Percentiles rank a stretch among this genome's conserved stretches.
Conservation (phyloP, 768 basidiomycete species). For the Leccinum incarnatum region DNA sequence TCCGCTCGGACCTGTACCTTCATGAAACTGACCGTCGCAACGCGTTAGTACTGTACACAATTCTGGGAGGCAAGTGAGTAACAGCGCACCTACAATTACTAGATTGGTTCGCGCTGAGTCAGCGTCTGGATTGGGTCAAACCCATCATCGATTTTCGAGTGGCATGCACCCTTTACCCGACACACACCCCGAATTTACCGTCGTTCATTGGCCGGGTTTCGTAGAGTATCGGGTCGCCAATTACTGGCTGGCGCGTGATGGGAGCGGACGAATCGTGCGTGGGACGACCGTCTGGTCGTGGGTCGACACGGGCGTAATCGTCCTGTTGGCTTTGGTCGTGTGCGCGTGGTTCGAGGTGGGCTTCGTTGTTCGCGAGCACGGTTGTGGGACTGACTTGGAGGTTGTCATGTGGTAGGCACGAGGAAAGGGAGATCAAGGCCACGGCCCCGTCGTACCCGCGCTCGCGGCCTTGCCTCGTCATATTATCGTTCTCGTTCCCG, state of each 20-base stretch:
- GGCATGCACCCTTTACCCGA: not conserved
- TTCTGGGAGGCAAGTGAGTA: too few relatives aligned
- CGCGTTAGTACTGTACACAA: too few relatives aligned
- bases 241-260: conserved; percentile 44
- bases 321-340: not conserved
- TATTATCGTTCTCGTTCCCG: not conserved
- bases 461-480: not conserved
- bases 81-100: too few relatives aligned
- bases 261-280: conserved; percentile 33
- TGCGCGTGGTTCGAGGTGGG: not conserved
- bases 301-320: conserved; percentile 7
- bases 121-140: too few relatives aligned
- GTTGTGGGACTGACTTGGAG: not conserved
- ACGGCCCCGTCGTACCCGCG: not conserved
- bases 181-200: not conserved
- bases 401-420: not conserved
- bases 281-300: conserved; percentile 34
- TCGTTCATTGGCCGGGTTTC: not conserved
- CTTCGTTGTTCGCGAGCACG: not conserved
- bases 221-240: conserved; percentile 49
- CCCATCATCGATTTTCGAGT: too few relatives aligned
- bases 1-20: too few relatives aligned
- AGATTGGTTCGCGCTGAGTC: too few relatives aligned
- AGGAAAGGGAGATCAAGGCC: not conserved
- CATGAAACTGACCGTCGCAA: too few relatives aligned